Conservation (phyloP, 1,284 basidiomycete species). For the Ustilago trichophora region DNA sequence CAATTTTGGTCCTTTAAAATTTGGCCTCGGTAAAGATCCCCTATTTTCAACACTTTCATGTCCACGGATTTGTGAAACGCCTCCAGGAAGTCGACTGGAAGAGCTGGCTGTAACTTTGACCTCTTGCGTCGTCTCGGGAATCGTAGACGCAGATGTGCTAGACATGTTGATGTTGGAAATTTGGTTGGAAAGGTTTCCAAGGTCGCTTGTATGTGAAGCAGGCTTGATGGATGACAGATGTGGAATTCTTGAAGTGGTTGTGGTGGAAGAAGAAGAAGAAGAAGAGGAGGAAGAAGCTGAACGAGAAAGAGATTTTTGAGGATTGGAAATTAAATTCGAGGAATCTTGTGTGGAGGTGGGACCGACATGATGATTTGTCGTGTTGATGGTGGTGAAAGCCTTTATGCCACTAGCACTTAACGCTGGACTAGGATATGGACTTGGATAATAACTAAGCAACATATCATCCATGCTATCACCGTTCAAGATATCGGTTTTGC, state of each 20-base stretch:
- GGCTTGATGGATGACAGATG: slow-evolving; percentile 7
- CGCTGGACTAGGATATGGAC: slow-evolving; percentile 56
- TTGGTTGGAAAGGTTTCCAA: too few species aligned
- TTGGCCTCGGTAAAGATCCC: slow-evolving; percentile 31
- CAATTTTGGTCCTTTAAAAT: slow-evolving; percentile 37
- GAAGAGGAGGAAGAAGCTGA: slow-evolving; percentile 9
- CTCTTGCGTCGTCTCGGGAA: slow-evolving; percentile 8
- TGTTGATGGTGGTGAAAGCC: slow-evolving; percentile 16
- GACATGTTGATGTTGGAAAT: background rate
- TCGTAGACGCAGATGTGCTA: background rate
- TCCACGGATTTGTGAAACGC: slow-evolving; percentile 40
- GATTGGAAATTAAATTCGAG: slow-evolving; percentile 9
- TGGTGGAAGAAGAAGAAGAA: slow-evolving; percentile 3
- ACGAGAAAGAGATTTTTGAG: slow-evolving; percentile 8
- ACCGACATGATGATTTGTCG: background rate
- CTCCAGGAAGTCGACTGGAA: slow-evolving; percentile 43
- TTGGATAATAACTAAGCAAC: slow-evolving; percentile 66
- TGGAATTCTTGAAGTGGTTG: slow-evolving; percentile 3
- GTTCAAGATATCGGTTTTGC: slow-evolving; percentile 58
- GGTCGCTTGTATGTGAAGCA: too few species aligned
- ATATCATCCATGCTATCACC: slow-evolving; percentile 60
- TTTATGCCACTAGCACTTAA: slow-evolving; percentile 20
- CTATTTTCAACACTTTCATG: slow-evolving; percentile 39
- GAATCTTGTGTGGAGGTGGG: slow-evolving; percentile 10
- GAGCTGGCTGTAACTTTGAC: slow-evolving; percentile 49